A percentile compares a stretch with the other conserved stretches of the same genome.
Evolutionary conservation across 768 basidiomycete genomes (phyloP).

Genomic region (Agaricus bisporus): DNA sequence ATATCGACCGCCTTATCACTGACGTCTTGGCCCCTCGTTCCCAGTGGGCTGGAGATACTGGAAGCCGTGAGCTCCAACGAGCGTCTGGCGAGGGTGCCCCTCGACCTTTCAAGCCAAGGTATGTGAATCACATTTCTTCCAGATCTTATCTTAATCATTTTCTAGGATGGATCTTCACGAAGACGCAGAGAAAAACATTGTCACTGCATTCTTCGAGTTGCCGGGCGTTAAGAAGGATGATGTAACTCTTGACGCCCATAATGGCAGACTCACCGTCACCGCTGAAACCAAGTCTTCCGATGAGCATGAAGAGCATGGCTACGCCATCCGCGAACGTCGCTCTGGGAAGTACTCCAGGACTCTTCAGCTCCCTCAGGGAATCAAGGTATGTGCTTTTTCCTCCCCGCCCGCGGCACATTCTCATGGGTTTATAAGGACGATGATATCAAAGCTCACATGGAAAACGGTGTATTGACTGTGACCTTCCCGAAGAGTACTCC

Average conservation of each 20-base stretch:
- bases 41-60: not conserved
- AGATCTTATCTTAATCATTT: not conserved
- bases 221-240: conserved; percentile 47
- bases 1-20: not conserved
- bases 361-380: conserved; percentile 40
- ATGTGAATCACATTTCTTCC: not conserved
- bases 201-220: conserved; percentile 50
- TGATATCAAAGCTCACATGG: conserved; percentile 40
- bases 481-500: conserved; percentile 40
- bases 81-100: not conserved
- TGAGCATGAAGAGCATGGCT: conserved; percentile 29
- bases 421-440: conserved; percentile 24
- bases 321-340: conserved; percentile 39
- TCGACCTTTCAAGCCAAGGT: not conserved
- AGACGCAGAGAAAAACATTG: conserved; percentile 10
- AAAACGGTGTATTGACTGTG: conserved; percentile 39
- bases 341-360: conserved; percentile 44
- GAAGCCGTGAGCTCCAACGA: not conserved
- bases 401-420: not conserved
- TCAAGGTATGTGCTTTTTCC: conserved; percentile 29
- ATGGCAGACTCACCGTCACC: conserved; percentile 40
- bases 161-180: not conserved
- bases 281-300: conserved; percentile 31
- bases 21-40: not conserved
- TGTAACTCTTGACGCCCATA: conserved; percentile 40